Evolutionary conservation across 2,329 filamentous ascomycete genomes (phyloP).

Genomic region (Aspergillus chevalieri): DNA sequence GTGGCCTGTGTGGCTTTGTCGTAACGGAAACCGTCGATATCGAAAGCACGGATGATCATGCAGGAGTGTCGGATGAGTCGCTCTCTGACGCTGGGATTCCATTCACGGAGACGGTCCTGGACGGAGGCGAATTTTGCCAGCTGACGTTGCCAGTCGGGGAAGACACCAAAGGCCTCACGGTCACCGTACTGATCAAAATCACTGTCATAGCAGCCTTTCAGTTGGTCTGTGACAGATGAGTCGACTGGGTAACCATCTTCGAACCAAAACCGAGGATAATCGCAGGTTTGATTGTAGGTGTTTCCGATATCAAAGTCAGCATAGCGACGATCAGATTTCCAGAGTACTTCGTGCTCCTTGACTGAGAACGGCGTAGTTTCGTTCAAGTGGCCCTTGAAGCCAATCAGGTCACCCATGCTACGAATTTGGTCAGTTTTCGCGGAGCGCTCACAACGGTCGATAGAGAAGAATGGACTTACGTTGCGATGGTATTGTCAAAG

Average conservation of each 20-base stretch:
- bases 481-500: conserved; percentile 60
- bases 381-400: conserved; percentile 57
- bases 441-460: background rate
- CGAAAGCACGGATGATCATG: conserved; percentile 56
- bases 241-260: conserved; percentile 50
- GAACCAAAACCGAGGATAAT: conserved; percentile 58
- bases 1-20: conserved; percentile 62
- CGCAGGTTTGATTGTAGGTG: conserved; percentile 48
- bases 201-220: conserved; percentile 55
- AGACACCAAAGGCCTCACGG: conserved; percentile 58
- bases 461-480: conserved; percentile 34
- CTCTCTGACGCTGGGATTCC: conserved; percentile 52
- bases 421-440: background rate
- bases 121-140: conserved; percentile 62
- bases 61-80: conserved; percentile 58
- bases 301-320: conserved; percentile 54
- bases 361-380: conserved; percentile 50
- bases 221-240: conserved; percentile 40
- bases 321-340: conserved; percentile 52
- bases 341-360: conserved; percentile 53
- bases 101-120: conserved; percentile 61
- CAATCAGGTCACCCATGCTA: conserved; percentile 54
- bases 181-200: conserved; percentile 63
- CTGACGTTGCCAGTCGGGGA: conserved; percentile 58
- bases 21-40: conserved; percentile 61